Conservation (phyloP, 208 protist genomes). For the Wallacemonas rigidus region DNA sequence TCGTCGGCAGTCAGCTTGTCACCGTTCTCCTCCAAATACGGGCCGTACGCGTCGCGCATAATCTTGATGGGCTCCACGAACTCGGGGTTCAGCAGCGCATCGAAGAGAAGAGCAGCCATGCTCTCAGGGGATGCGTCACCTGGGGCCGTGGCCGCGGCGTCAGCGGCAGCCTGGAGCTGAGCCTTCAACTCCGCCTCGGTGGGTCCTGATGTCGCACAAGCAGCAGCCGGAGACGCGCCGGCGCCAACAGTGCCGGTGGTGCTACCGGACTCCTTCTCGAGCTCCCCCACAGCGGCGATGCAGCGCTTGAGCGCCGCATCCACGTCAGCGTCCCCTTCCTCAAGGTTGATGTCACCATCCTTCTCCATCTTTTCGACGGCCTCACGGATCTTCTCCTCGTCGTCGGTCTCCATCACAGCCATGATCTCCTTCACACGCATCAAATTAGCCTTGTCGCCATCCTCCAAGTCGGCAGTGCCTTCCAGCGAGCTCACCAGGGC, state of each 20-base stretch:
- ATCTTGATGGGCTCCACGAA: constrained; percentile 58
- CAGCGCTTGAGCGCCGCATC: constrained; percentile 33
- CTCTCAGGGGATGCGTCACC: constrained; percentile 21
- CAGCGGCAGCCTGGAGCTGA: neutral
- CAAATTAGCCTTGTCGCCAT: constrained; percentile 43
- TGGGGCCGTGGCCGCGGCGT: neutral
- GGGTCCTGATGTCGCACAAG: neutral
- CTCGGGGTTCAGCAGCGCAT: constrained; percentile 48
- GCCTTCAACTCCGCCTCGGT: constrained; percentile 6
- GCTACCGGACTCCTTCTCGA: constrained; percentile 27
- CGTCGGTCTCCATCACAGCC: constrained; percentile 51
- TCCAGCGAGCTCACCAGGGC: constrained; percentile 48
- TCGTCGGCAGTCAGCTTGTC: constrained; percentile 42
- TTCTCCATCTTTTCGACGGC: constrained; percentile 43
- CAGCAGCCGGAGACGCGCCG: neutral
- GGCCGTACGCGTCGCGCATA: constrained; percentile 68
- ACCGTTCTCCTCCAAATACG: constrained; percentile 50
- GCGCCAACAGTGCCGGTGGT: neutral
- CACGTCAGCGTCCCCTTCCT: constrained; percentile 28
- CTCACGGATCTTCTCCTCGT: constrained; percentile 41
- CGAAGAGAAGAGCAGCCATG: constrained; percentile 51
- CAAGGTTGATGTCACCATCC: constrained; percentile 23
- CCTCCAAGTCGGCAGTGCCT: constrained; percentile 34
- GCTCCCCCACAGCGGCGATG: constrained; percentile 28
- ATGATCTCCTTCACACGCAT: constrained; percentile 48